Evolutionary conservation across 148 eudicot genomes (phyloP).

Genomic region (Camellia sinensis): DNA sequence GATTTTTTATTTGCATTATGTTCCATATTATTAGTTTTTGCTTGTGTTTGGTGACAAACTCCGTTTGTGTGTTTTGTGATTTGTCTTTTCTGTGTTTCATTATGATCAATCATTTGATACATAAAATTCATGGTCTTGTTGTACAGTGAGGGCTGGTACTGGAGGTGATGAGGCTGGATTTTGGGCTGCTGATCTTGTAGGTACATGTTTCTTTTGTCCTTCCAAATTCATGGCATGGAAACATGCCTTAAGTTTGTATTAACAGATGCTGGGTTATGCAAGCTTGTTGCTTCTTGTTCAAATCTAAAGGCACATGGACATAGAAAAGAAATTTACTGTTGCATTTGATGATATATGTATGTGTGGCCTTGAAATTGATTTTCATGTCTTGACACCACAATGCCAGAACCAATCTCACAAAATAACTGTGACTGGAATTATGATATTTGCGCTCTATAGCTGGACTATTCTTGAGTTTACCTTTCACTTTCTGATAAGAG

Average conservation of each 20-base stretch:
- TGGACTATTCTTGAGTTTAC: not conserved
- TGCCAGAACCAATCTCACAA: not conserved
- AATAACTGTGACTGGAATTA: not conserved
- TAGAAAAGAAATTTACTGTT: not conserved
- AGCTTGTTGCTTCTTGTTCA: conserved; percentile 10
- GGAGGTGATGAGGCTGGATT: conserved; percentile 99
- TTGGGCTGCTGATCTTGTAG: conserved; percentile 99
- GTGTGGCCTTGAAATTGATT: not conserved
- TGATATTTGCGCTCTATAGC: too few species aligned
- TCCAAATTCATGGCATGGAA: conserved; percentile 1
- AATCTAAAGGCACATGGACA: not conserved
- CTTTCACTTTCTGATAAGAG: not conserved
- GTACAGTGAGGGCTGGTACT: conserved; percentile 95
- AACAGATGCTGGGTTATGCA: not conserved
- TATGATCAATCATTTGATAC: conserved; percentile 9
- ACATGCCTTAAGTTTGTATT: conserved; percentile 1
- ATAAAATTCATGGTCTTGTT: conserved; percentile 7
- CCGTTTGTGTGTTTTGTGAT: not conserved
- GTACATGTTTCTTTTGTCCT: conserved; percentile 61
- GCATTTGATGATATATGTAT: not conserved
- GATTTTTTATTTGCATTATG: not conserved
- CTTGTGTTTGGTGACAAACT: not conserved
- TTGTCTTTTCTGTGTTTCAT: conserved; percentile 7
- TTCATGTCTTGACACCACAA: conserved; percentile 6
- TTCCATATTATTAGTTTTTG: not conserved